Percentiles rank a stretch among this genome's conserved stretches.
These are phyloP conservation scores for Trichocomaceae sp. DNA, from an alignment of 2,329 filamentous ascomycete genomes.

Conservation along the genomic window DNA sequence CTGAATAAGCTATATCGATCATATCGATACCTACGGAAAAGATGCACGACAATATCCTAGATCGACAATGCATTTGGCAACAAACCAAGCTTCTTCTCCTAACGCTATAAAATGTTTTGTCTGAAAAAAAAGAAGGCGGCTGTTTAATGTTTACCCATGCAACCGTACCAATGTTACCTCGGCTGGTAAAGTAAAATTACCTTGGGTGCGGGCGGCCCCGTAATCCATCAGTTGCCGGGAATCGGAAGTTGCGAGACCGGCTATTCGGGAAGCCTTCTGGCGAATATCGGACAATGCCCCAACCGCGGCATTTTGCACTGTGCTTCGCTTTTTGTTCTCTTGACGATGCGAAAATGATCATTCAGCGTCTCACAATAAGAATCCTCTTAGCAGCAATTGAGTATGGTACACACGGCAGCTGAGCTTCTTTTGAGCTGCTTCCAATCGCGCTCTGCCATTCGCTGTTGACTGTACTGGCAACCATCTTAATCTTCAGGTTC, in stretches of 20 bases:
- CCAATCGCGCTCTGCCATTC: background rate
- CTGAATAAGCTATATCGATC: background rate
- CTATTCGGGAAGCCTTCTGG: slow-evolving; percentile 10
- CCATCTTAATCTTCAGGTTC: slow-evolving; percentile 16
- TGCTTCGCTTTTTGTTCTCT: background rate
- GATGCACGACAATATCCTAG: background rate
- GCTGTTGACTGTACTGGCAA: background rate
- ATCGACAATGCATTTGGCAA: background rate
- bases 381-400: background rate
- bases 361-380: too few species aligned
- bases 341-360: background rate
- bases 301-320: background rate
- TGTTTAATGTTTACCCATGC: background rate
- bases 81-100: background rate
- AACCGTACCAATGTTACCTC: slow-evolving; percentile 7
- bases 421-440: background rate
- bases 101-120: background rate
- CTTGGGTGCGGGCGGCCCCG: slow-evolving; percentile 2
- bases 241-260: slow-evolving; percentile 14
- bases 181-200: slow-evolving; percentile 10
- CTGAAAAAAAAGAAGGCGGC: background rate
- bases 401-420: too few species aligned
- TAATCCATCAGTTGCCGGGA: slow-evolving; percentile 12
- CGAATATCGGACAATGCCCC: slow-evolving; percentile 13
- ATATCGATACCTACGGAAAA: background rate